A percentile compares a stretch with the other conserved stretches of the same genome.
Conservation (phyloP, 139 green algal species). For the Tetradesmus lagerheimii region DNA sequence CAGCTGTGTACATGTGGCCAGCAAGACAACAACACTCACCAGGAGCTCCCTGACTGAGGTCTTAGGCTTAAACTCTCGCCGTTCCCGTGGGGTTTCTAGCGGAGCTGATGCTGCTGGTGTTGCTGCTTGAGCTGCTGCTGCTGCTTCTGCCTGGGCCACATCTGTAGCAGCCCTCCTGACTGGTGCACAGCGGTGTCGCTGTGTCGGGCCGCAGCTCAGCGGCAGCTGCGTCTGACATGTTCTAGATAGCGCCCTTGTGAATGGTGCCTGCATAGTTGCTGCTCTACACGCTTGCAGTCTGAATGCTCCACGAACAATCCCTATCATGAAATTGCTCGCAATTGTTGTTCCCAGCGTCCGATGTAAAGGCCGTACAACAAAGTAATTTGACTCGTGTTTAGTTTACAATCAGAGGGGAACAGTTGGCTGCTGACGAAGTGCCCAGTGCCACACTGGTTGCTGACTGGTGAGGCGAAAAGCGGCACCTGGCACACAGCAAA, state of each 20-base stretch:
- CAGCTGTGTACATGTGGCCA: neutral
- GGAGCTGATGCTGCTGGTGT: conserved; percentile 6
- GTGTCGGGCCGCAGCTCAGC: neutral
- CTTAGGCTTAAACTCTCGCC: conserved; percentile 36
- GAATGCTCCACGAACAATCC: neutral
- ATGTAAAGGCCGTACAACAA: neutral
- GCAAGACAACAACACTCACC: neutral
- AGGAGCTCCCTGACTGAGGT: conserved; percentile 24
- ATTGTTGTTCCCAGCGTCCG: neutral
- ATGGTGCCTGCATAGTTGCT: neutral
- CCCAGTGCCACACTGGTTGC: neutral
- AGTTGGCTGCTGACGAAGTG: neutral
- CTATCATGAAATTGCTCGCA: neutral
- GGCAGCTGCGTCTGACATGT: neutral
- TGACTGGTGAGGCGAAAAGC: neutral
- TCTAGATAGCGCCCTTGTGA: neutral
- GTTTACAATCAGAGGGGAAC: neutral
- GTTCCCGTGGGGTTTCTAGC: neutral
- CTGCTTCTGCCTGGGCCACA: conserved; percentile 10
- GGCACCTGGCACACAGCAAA: neutral
- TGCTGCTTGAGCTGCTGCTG: conserved; percentile 12
- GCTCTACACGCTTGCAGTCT: conserved; percentile 1
- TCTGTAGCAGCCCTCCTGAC: conserved; percentile 14
- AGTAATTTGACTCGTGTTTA: too few relatives aligned
- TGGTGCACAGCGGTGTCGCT: neutral